These are phyloP conservation scores for Trichoderma orchidacearum DNA, from an alignment of 495 filamentous ascomycete genomes.

Conservation along the genomic window DNA sequence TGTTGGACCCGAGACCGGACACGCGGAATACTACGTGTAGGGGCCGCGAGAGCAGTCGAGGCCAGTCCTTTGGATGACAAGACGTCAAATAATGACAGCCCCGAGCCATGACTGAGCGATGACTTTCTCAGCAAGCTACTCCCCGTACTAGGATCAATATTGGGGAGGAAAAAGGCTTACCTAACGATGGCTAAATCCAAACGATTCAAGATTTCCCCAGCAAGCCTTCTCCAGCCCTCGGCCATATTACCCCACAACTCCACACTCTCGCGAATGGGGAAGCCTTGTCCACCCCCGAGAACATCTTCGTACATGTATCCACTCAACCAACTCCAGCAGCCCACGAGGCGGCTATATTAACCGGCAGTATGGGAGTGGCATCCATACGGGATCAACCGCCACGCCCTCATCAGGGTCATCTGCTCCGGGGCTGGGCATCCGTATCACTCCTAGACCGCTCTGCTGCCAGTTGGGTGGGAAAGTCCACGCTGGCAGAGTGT, in stretches of 20 bases:
- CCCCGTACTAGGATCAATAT: no score
- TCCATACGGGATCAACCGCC: background rate
- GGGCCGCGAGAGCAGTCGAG: no score
- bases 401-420: background rate
- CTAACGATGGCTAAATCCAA: no score
- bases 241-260: background rate
- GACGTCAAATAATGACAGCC: no score
- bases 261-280: background rate
- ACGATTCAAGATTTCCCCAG: background rate
- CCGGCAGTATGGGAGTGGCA: background rate
- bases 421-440: background rate
- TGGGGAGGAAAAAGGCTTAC: background rate
- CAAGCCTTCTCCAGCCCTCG: background rate
- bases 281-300: background rate
- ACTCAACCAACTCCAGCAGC: background rate
- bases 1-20: no score
- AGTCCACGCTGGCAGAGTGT: background rate
- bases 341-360: constrained; percentile 1
- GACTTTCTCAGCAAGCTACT: no score
- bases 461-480: background rate
- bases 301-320: no score
- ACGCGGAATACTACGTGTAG: no score
- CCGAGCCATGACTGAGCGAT: no score
- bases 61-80: no score
- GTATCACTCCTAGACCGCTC: background rate